A percentile compares a stretch with the other conserved stretches of the same genome.
Conservation (phyloP, 257 asterid species). For the Nicotiana tabacum region DNA sequence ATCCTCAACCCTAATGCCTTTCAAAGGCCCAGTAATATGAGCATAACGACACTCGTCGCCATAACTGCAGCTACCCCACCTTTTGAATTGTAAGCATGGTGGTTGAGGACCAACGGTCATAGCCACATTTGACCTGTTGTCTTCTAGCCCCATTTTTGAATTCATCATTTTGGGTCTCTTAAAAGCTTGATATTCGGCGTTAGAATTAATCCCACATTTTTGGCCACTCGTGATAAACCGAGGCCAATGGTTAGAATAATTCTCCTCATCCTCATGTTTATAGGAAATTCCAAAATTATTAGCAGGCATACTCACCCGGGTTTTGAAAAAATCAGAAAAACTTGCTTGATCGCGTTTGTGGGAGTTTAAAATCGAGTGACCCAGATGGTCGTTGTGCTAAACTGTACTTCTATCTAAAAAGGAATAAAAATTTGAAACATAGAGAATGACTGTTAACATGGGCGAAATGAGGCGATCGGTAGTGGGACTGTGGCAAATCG, state of each 20-base stretch:
- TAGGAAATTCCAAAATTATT: neutral
- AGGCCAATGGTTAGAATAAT: neutral
- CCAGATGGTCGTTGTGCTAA: neutral
- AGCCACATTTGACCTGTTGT: slow-evolving; percentile 12
- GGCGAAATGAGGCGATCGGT: neutral
- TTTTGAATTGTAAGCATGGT: slow-evolving; percentile 28
- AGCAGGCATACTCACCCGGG: neutral
- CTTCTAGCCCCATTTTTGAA: slow-evolving; percentile 19
- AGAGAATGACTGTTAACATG: neutral
- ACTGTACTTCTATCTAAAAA: neutral
- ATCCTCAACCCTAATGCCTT: neutral
- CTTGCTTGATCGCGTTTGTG: neutral
- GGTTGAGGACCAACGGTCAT: slow-evolving; percentile 12
- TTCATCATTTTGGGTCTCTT: slow-evolving; percentile 14
- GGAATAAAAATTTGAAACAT: neutral
- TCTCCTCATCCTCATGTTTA: neutral
- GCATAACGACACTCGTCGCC: slow-evolving; percentile 38
- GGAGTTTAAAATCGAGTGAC: neutral
- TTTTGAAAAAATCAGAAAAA: neutral
- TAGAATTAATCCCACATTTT: neutral
- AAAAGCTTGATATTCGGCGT: neutral
- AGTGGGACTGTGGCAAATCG: neutral
- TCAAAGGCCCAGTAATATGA: slow-evolving; percentile 20
- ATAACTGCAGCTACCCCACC: slow-evolving; percentile 30
- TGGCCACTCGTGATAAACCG: neutral